Conservation (phyloP, 2,329 filamentous ascomycete species). For the Penicillium sp. region DNA sequence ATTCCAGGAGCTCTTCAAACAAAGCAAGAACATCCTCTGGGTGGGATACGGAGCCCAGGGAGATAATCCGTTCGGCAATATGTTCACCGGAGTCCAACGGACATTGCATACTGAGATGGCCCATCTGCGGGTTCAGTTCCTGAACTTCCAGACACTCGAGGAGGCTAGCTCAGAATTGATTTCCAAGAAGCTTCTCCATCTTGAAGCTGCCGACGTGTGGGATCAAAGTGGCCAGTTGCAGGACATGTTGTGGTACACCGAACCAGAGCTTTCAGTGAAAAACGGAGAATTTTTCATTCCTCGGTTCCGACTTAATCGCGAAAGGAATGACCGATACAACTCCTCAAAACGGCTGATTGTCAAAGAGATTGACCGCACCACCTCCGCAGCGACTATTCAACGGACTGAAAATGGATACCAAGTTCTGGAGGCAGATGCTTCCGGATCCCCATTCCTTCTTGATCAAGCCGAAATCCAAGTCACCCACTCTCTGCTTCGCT, state of each 20-base stretch:
- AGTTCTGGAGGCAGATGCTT: constrained; percentile 5
- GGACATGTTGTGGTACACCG: constrained; percentile 26
- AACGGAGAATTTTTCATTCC: constrained; percentile 25
- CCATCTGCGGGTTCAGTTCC: constrained; percentile 17
- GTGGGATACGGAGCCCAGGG: constrained; percentile 20
- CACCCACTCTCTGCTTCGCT: constrained; percentile 11
- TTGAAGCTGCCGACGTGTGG: constrained; percentile 15
- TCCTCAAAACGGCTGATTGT: constrained; percentile 18
- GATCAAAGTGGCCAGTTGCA: constrained; percentile 8
- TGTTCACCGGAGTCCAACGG: constrained; percentile 21
- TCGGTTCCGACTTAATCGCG: constrained; percentile 18
- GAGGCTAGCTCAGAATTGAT: constrained; percentile 6
- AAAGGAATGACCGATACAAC: constrained; percentile 23
- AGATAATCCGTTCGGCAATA: constrained; percentile 18
- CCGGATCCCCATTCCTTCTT: background rate
- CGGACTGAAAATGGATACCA: constrained; percentile 8
- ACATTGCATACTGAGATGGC: constrained; percentile 20
- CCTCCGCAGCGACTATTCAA: constrained; percentile 4
- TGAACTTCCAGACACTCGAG: constrained; percentile 12
- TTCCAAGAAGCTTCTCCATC: constrained; percentile 13
- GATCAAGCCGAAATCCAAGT: constrained; percentile 9
- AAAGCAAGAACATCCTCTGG: constrained; percentile 23
- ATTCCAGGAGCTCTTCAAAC: constrained; percentile 21
- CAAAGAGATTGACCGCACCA: constrained; percentile 8
- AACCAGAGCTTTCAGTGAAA: constrained; percentile 25